phyloP scores from a whole-genome alignment of 805 yeast species.

The Candida maltosa region DNA sequence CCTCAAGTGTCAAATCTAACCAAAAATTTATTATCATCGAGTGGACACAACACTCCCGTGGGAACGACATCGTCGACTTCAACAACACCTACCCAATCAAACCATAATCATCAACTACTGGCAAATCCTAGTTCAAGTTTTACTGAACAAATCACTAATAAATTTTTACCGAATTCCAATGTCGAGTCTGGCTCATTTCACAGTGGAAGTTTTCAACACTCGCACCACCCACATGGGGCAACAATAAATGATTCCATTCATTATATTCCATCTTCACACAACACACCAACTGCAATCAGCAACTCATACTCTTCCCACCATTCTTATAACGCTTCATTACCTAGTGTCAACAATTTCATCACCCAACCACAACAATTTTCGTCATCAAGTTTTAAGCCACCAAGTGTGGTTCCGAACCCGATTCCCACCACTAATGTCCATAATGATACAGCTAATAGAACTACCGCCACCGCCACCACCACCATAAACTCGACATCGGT shows the following conservation, averaged over 20 bases:
- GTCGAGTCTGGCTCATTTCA: neutral
- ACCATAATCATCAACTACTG: constrained; percentile 9
- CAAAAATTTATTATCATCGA: constrained; percentile 23
- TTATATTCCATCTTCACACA: constrained; percentile 40
- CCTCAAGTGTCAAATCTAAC: constrained; percentile 28
- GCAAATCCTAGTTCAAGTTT: no score
- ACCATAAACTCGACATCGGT: no score
- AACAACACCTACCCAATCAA: constrained; percentile 5
- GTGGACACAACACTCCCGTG: no score
- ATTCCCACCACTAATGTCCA: constrained; percentile 56
- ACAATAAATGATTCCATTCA: constrained; percentile 14
- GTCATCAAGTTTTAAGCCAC: constrained; percentile 10
- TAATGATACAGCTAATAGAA: constrained; percentile 47
- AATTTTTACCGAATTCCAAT: neutral
- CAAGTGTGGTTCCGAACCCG: constrained; percentile 26
- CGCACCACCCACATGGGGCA: no score
- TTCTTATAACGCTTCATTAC: constrained; percentile 25
- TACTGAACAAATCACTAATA: no score
- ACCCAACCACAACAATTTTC: constrained; percentile 5
- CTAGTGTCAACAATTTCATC: constrained; percentile 15
- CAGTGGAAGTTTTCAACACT: constrained; percentile 3
- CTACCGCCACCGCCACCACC: no score
- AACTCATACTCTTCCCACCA: constrained; percentile 41
- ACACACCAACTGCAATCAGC: constrained; percentile 41
- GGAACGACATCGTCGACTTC: constrained; percentile 4